Evolutionary conservation across 768 basidiomycete genomes (phyloP).

Genomic region (Lentinula raphanica): DNA sequence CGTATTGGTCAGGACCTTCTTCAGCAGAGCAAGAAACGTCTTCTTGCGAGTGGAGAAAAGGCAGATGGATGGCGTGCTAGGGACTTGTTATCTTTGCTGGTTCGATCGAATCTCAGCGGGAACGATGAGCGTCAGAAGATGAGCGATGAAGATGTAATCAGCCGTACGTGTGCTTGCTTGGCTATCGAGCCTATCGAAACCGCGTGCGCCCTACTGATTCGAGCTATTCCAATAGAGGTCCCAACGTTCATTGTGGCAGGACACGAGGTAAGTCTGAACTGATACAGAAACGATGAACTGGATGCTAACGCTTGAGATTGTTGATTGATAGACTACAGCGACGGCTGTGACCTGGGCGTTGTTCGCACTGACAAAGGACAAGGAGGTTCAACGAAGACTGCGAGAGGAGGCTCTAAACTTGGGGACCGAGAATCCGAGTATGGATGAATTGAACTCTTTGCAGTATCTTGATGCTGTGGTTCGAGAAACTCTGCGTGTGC

Average conservation of each 20-base stretch:
- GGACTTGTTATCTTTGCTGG: constrained; percentile 44
- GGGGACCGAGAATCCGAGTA: constrained; percentile 52
- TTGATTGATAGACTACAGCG: constrained; percentile 30
- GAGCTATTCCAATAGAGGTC: constrained; percentile 23
- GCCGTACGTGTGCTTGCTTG: constrained; percentile 8
- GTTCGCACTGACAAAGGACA: constrained; percentile 45
- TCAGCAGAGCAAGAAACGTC: constrained; percentile 31
- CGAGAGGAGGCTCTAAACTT: constrained; percentile 52
- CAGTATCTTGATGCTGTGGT: constrained; percentile 68
- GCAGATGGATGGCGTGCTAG: constrained; percentile 25
- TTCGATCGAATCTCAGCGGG: constrained; percentile 46
- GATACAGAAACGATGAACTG: no score
- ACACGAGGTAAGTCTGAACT: constrained; percentile 13
- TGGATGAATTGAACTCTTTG: constrained; percentile 64
- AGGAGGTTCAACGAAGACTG: constrained; percentile 48
- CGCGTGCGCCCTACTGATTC: not conserved
- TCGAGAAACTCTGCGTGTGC: constrained; percentile 53
- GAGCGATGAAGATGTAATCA: constrained; percentile 45
- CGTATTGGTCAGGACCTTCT: constrained; percentile 36
- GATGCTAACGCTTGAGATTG: no score
- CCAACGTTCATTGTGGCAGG: constrained; percentile 39
- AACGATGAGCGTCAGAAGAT: constrained; percentile 39
- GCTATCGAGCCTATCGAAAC: no score
- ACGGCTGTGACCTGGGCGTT: constrained; percentile 55
- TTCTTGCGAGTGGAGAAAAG: constrained; percentile 13